phyloP scores from a whole-genome alignment of 768 basidiomycete genomes.

The Podaxis pistillaris region DNA sequence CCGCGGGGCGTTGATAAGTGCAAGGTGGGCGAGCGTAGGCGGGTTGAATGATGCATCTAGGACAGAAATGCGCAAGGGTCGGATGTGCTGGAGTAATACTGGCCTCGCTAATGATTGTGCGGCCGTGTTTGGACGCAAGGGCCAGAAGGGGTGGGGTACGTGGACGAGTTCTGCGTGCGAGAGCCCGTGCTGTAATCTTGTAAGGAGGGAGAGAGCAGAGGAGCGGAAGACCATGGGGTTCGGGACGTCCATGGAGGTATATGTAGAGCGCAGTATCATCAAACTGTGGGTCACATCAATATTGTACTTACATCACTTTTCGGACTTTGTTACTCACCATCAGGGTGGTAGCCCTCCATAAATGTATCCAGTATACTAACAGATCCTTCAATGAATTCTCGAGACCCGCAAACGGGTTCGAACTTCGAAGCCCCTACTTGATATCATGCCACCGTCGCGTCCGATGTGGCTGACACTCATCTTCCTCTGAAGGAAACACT shows the following conservation, averaged over 20 bases:
- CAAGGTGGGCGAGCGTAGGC: slow-evolving; percentile 82
- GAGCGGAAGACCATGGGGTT: background rate
- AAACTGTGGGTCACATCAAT: no score
- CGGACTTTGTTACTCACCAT: background rate
- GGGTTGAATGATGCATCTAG: slow-evolving; percentile 95
- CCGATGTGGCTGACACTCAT: no score
- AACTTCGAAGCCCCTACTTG: no score
- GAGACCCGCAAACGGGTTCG: no score
- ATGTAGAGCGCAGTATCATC: no score
- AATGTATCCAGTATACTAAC: no score
- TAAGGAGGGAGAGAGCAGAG: slow-evolving; percentile 9
- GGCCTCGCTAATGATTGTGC: background rate
- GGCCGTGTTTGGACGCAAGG: slow-evolving; percentile 35
- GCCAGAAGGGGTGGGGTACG: slow-evolving; percentile 64
- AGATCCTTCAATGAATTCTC: no score
- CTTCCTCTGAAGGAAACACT: no score
- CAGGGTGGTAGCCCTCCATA: no score
- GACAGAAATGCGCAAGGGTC: slow-evolving; percentile 59
- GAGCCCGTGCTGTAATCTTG: slow-evolving; percentile 14
- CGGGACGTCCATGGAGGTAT: no score
- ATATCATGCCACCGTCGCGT: no score
- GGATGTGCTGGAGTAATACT: background rate
- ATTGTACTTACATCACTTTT: background rate
- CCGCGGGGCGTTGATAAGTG: slow-evolving; percentile 55
- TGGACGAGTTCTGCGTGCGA: slow-evolving; percentile 55